phyloP scores from a whole-genome alignment of 257 asterid genomes.

The Ocimum tenuiflorum region DNA sequence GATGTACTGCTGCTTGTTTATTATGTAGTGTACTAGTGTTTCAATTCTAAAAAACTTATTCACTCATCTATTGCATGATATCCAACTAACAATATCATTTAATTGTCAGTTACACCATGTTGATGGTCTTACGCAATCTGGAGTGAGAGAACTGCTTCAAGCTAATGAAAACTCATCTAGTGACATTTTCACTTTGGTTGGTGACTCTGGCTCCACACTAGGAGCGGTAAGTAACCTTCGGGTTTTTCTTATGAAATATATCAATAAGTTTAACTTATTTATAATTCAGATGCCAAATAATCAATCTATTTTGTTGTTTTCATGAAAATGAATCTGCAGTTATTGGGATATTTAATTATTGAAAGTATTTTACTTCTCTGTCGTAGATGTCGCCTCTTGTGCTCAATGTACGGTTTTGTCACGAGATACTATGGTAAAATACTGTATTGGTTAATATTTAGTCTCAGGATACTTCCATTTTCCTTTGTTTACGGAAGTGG shows the following conservation, averaged over 20 bases:
- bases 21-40: no score
- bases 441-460: no score
- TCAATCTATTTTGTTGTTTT: background rate
- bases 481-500: no score
- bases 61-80: background rate
- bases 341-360: background rate
- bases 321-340: background rate
- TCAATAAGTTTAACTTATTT: background rate
- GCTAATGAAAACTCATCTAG: constrained; percentile 32
- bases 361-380: background rate
- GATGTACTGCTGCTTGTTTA: no score
- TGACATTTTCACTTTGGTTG: constrained; percentile 44
- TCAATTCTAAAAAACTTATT: background rate
- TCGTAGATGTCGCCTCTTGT: background rate
- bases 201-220: constrained; percentile 65
- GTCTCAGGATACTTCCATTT: no score
- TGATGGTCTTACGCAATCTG: constrained; percentile 70
- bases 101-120: constrained; percentile 63
- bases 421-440: no score
- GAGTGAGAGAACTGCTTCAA: constrained; percentile 46
- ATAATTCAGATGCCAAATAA: background rate
- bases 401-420: background rate
- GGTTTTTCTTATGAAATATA: background rate
- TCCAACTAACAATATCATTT: constrained; percentile 1
- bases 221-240: constrained; percentile 53